These are phyloP conservation scores for Saccharomyces hybrid DNA, from an alignment of 1,139 yeast species.

Conservation along the genomic window DNA sequence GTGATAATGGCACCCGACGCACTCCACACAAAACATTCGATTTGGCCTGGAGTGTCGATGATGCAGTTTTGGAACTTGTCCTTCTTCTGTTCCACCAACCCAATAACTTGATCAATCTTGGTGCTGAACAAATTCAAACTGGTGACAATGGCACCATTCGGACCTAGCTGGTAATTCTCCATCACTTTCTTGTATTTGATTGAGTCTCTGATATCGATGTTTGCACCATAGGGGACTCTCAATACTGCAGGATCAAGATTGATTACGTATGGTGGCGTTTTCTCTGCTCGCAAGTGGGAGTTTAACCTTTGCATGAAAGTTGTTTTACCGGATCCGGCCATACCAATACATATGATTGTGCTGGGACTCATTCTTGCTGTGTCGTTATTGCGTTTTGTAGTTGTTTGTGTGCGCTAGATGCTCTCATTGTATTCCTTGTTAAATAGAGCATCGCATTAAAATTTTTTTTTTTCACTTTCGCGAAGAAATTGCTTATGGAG, in stretches of 20 bases:
- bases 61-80: slow-evolving; percentile 63
- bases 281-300: slow-evolving; percentile 70
- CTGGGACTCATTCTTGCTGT: slow-evolving; percentile 45
- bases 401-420: background rate
- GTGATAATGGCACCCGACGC: slow-evolving; percentile 96
- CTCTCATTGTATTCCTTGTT: background rate
- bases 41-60: slow-evolving; percentile 97
- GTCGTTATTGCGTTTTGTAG: background rate
- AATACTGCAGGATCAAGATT: slow-evolving; percentile 95
- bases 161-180: slow-evolving; percentile 89
- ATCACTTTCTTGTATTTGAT: slow-evolving; percentile 93
- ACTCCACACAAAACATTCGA: slow-evolving; percentile 94
- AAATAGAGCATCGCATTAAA: slow-evolving; percentile 1
- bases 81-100: slow-evolving; percentile 73
- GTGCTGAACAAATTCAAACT: slow-evolving; percentile 88
- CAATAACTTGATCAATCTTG: slow-evolving; percentile 90
- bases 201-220: slow-evolving; percentile 93
- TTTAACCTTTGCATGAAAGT: slow-evolving; percentile 94
- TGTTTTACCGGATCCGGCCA: slow-evolving; percentile 98
- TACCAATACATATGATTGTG: slow-evolving; percentile 79
- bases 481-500: background rate
- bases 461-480: background rate
- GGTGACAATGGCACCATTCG: slow-evolving; percentile 97
- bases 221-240: slow-evolving; percentile 86
- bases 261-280: slow-evolving; percentile 73